Conservation (phyloP, 2,329 filamentous ascomycete species). For the Metarhizium album region DNA sequence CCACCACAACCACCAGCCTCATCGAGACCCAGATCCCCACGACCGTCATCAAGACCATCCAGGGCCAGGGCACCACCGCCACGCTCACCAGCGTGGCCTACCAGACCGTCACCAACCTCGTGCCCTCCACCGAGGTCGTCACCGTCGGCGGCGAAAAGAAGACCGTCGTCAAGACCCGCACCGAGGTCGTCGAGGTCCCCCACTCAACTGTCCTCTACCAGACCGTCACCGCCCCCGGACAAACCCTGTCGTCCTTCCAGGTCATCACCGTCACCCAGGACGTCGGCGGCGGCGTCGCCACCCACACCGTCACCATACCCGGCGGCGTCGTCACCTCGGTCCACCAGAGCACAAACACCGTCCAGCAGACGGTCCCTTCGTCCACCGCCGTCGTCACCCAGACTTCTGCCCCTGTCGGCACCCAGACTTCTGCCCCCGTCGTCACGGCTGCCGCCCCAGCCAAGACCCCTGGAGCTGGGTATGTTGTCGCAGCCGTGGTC, state of each 20-base stretch:
- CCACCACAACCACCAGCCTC: constrained; percentile 29
- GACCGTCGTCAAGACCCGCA: constrained; percentile 13
- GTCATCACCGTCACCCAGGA: constrained; percentile 31
- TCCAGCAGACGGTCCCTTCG: constrained; percentile 9
- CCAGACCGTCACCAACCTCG: constrained; percentile 30
- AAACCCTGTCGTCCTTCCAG: constrained; percentile 21
- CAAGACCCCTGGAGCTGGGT: constrained; percentile 23
- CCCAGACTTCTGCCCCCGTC: constrained; percentile 5
- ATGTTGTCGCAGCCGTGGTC: constrained; percentile 14
- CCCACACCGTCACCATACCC: constrained; percentile 28
- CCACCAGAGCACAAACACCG: constrained; percentile 27
- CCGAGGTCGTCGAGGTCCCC: constrained; percentile 19
- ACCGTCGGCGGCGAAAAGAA: constrained; percentile 22
- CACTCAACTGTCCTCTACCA: constrained; percentile 20
- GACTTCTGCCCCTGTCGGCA: constrained; percentile 11
- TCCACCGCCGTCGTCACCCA: constrained; percentile 13
- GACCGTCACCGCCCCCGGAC: constrained; percentile 26
- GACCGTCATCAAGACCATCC: constrained; percentile 21
- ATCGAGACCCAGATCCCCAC: constrained; percentile 18
- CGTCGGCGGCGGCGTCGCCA: constrained; percentile 29
- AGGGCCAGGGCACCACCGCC: constrained; percentile 5
- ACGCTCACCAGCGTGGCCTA: constrained; percentile 15
- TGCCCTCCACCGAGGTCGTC: constrained; percentile 21
- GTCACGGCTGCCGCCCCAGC: constrained; percentile 13
- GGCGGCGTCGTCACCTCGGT: constrained; percentile 23